Percentiles rank a stretch among this genome's conserved stretches.
phyloP scores from a whole-genome alignment of 106 monocot genomes.

The Allium fistulosum region DNA sequence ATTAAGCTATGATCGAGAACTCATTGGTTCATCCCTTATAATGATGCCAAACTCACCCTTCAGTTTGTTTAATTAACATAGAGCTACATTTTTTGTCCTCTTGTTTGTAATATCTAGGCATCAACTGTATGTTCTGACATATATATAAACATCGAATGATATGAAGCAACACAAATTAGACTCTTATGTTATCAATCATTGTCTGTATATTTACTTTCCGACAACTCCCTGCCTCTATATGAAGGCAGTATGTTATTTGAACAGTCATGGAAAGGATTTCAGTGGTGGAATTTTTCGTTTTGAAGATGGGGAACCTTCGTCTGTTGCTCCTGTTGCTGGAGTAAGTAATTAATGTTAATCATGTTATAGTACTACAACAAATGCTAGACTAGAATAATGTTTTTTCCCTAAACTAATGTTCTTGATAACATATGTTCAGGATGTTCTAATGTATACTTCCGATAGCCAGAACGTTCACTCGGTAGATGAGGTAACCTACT shows the following conservation, averaged over 20 bases:
- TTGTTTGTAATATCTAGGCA: no score
- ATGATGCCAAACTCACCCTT: no score
- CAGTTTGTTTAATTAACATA: no score
- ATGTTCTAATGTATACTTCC: constrained; percentile 85
- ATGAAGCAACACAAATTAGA: no score
- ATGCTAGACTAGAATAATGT: no score
- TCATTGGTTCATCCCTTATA: no score
- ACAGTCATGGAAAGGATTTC: constrained; percentile 70
- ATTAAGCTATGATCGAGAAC: no score
- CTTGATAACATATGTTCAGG: constrained; percentile 30
- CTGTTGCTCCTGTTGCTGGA: constrained; percentile 64
- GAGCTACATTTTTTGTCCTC: no score
- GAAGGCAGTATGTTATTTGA: constrained; percentile 97
- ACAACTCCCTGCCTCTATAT: constrained; percentile 7
- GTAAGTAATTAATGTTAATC: constrained; percentile 28
- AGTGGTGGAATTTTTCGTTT: constrained; percentile 77
- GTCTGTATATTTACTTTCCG: constrained; percentile 4
- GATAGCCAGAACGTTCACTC: constrained; percentile 77
- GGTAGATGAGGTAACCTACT: constrained; percentile 77
- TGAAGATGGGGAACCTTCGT: constrained; percentile 70
- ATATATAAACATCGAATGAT: no score
- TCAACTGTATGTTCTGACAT: no score
- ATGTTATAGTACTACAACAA: no score
- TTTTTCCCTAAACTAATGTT: no score
- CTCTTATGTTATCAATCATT: not conserved